Conservation (phyloP, 345 rosid species). For the Brassica juncea region DNA sequence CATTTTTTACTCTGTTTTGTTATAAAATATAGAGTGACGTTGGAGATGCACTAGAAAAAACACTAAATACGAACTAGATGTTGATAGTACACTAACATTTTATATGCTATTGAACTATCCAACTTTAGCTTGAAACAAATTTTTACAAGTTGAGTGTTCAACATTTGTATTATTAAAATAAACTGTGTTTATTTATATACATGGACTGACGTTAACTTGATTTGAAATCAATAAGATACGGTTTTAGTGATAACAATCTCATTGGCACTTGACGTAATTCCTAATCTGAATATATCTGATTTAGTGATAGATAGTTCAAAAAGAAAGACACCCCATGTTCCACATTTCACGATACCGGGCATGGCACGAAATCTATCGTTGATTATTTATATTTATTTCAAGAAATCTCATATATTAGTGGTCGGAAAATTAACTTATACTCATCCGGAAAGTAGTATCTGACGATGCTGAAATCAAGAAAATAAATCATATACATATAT, state of each 20-base stretch:
- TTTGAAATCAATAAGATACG: conserved; percentile 21
- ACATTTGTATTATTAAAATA: background rate
- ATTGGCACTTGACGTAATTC: conserved; percentile 32
- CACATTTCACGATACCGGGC: conserved; percentile 34
- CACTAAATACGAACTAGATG: background rate
- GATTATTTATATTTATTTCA: conserved; percentile 1
- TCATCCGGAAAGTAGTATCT: conserved; percentile 2
- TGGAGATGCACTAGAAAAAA: background rate
- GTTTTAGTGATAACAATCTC: background rate
- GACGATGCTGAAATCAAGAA: conserved; percentile 19
- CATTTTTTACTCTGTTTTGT: no score
- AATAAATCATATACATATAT: background rate
- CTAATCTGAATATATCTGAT: conserved; percentile 29
- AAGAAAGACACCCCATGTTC: conserved; percentile 34
- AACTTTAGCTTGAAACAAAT: background rate
- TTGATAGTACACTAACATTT: background rate
- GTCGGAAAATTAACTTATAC: conserved; percentile 1
- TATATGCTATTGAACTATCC: background rate
- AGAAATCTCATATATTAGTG: conserved; percentile 10
- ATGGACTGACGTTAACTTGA: conserved; percentile 24
- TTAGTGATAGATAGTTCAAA: conserved; percentile 6
- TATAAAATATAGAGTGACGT: no score
- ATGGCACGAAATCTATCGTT: conserved; percentile 32
- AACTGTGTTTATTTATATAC: background rate
- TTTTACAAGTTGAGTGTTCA: background rate